Base-by-base conservation (phyloP, 2,329 filamentous ascomycete genomes). In the Calonectria pseudoreteaudii region DNA sequence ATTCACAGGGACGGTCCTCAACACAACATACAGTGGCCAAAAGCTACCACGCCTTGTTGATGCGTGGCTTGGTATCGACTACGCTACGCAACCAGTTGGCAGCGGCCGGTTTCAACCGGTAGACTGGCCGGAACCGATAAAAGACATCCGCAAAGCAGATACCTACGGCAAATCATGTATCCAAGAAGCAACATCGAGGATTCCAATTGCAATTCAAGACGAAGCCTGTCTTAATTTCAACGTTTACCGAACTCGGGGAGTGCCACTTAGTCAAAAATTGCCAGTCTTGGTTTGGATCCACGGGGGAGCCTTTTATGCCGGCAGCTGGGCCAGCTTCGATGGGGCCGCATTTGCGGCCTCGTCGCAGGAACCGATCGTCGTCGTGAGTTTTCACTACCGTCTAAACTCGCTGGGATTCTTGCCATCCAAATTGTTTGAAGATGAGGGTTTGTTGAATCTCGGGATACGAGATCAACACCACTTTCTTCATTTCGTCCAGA, bases 401-500 rank as follows among this genome's bases (percentile, higher is more conserved):
- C 50, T 75, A 74, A 83, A 71, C 56, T 83, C 76, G 9, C 80
- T 88, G 0, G 87, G 87, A 0, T 83, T 80, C 18, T 83, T 90
- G 14, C 89, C 89, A 0, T 90, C 73, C 76, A 85, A 41, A 28
- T 68, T 85, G 26, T 78, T 84, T 10, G 84, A 86, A 36, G 81
- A 83, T 0, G 78, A 80, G 3, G 82, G 81, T 0, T 67, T 86
- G 23, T 70, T 89, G 11, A 92, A 92, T 72, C 87, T 88, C 0
- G 90, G 90, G 0, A 80, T 91, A 0, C 82, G 88, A 3, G 90
- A 91, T 72, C 89, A 91, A 76, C 84, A 86, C 18, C 86, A 87
- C 5, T 86, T 88, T 2, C 80, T 92, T 2, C 79, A 87, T 75
- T 92, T 90, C 85, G 87, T 91, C 0, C 86, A 90, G 64, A 84